A percentile compares a stretch with the other conserved stretches of the same genome.
Evolutionary conservation across 1,284 basidiomycete genomes (phyloP).

Genomic region (Veloboletus limbatus): DNA sequence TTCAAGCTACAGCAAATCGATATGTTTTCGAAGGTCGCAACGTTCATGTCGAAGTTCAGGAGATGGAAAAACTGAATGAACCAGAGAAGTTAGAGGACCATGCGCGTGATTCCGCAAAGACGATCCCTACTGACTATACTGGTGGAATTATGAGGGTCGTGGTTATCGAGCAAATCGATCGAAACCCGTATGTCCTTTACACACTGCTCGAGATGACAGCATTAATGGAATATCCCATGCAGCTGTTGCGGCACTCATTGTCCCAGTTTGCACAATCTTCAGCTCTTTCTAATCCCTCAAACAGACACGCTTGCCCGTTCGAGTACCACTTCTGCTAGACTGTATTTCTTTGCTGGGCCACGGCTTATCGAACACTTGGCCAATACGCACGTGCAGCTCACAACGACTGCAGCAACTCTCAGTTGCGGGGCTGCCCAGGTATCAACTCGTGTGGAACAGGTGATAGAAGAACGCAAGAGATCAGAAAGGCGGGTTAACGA

Average conservation of each 20-base stretch:
- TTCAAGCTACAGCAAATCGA: constrained; percentile 67
- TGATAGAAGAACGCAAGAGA: constrained; percentile 64
- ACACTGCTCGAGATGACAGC: constrained; percentile 2
- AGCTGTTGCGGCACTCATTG: constrained; percentile 89
- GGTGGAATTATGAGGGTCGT: constrained; percentile 80
- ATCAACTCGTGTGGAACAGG: constrained; percentile 65
- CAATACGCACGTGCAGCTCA: constrained; percentile 53
- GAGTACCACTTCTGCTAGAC: constrained; percentile 59
- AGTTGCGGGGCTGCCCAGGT: constrained; percentile 65
- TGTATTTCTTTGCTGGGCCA: constrained; percentile 81
- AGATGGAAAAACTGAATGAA: constrained; percentile 47
- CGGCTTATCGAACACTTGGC: constrained; percentile 65
- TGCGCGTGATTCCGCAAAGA: constrained; percentile 51
- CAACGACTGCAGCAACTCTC: constrained; percentile 55
- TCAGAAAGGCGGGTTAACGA: constrained; percentile 62
- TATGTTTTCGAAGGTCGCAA: constrained; percentile 61
- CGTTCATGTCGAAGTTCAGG: constrained; percentile 67
- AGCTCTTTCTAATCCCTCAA: constrained; percentile 68
- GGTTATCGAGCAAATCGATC: constrained; percentile 77
- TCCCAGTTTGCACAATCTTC: constrained; percentile 67
- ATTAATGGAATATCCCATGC: background rate
- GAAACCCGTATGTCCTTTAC: constrained; percentile 60
- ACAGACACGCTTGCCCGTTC: constrained; percentile 60
- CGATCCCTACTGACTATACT: constrained; percentile 67
- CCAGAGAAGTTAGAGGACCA: constrained; percentile 40